These are phyloP conservation scores for Yamadazyma kanchanaburiensis DNA, from an alignment of 1,139 yeast species.

Conservation along the genomic window DNA sequence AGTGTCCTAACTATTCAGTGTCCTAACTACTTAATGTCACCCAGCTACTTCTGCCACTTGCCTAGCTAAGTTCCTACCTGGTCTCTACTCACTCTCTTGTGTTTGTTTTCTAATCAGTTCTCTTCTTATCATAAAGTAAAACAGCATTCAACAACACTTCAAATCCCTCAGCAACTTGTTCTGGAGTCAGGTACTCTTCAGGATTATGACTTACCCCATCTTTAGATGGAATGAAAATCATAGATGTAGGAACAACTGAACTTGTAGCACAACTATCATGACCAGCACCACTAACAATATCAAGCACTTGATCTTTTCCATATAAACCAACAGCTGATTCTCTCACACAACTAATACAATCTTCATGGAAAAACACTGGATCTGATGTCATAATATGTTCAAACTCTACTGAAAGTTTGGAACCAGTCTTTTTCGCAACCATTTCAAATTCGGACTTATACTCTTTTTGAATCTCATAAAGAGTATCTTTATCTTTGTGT, in stretches of 20 bases:
- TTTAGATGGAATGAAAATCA: conserved; percentile 70
- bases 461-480: conserved; percentile 38
- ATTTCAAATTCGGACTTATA: conserved; percentile 30
- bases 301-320: conserved; percentile 38
- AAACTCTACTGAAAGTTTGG: conserved; percentile 30
- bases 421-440: conserved; percentile 15
- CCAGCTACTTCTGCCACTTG: no score
- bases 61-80: no score
- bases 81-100: no score
- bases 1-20: no score
- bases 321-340: conserved; percentile 49
- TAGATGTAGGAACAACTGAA: conserved; percentile 59
- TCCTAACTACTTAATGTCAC: no score
- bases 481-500: conserved; percentile 46
- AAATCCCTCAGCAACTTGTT: conserved; percentile 59
- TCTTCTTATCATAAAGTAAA: conserved; percentile 44
- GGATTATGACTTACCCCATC: conserved; percentile 74
- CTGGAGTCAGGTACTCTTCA: conserved; percentile 61
- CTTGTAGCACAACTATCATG: conserved; percentile 68
- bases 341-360: conserved; percentile 48
- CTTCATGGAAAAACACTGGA: conserved; percentile 55
- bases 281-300: conserved; percentile 67
- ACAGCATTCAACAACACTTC: conserved; percentile 57
- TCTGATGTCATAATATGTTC: conserved; percentile 43
- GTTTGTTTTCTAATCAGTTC: conserved; percentile 1